A percentile compares a stretch with the other conserved stretches of the same genome.
phyloP scores from a whole-genome alignment of 306 rosid genomes.

The Rosa chinensis region DNA sequence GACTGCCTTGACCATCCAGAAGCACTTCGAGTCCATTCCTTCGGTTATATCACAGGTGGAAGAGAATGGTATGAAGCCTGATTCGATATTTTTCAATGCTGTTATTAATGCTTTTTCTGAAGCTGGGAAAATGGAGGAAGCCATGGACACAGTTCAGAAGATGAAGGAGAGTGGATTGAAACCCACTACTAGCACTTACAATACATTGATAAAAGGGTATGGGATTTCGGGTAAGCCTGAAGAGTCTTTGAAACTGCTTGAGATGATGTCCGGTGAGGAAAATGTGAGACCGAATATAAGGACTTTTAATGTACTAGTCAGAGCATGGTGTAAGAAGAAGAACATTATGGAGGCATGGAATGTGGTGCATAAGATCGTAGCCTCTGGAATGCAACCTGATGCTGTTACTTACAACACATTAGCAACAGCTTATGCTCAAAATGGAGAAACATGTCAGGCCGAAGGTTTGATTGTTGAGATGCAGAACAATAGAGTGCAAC shows the following conservation, averaged over 20 bases:
- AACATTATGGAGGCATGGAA: constrained; percentile 61
- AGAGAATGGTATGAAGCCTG: constrained; percentile 58
- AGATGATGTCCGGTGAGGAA: constrained; percentile 49
- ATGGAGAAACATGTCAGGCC: constrained; percentile 54
- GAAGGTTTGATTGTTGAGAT: constrained; percentile 60
- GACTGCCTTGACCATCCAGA: constrained; percentile 59
- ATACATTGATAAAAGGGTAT: constrained; percentile 68
- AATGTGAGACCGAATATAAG: constrained; percentile 59
- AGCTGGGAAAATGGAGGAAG: constrained; percentile 65
- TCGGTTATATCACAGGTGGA: constrained; percentile 53
- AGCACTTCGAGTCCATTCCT: constrained; percentile 50
- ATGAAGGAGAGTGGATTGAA: constrained; percentile 62
- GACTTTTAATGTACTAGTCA: constrained; percentile 62
- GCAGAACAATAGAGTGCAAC: constrained; percentile 50
- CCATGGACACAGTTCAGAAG: constrained; percentile 49
- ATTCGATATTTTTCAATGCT: constrained; percentile 59
- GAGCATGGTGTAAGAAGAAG: constrained; percentile 54
- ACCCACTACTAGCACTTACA: constrained; percentile 53
- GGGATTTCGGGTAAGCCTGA: constrained; percentile 67
- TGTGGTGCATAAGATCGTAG: constrained; percentile 48
- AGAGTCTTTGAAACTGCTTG: constrained; percentile 54
- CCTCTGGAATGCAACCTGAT: constrained; percentile 60
- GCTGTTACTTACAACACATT: constrained; percentile 63
- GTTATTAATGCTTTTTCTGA: constrained; percentile 65
- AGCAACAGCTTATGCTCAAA: constrained; percentile 57